Percentiles rank a stretch among this genome's conserved stretches.
Conservation (phyloP, 106 monocot genomes). For the Ottelia alismoides region DNA sequence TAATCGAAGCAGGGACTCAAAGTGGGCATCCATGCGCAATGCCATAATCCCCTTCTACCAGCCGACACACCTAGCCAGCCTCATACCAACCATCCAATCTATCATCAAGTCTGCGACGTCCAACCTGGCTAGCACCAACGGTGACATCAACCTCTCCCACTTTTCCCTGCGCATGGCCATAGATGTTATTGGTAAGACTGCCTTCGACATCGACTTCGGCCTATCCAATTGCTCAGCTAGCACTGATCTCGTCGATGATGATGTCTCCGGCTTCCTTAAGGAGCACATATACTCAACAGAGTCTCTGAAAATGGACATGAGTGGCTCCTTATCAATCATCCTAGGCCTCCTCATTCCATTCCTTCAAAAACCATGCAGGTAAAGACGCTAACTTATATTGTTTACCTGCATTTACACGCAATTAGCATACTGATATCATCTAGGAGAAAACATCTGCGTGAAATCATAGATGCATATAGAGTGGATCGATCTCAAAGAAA, state of each 20-base stretch:
- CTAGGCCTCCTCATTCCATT: slow-evolving; percentile 37
- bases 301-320: slow-evolving; percentile 67
- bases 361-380: slow-evolving; percentile 35
- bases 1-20: slow-evolving; percentile 20
- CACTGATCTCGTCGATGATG: slow-evolving; percentile 1
- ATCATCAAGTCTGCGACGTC: slow-evolving; percentile 8
- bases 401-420: too few species aligned
- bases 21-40: slow-evolving; percentile 23
- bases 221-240: slow-evolving; percentile 15
- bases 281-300: slow-evolving; percentile 45
- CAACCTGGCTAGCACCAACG: not conserved
- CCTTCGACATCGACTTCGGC: slow-evolving; percentile 57
- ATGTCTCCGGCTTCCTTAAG: slow-evolving; percentile 36
- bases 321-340: slow-evolving; percentile 52
- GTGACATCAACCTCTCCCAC: slow-evolving; percentile 19
- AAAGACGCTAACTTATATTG: too few species aligned
- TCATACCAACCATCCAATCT: slow-evolving; percentile 16
- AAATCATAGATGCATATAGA: too few species aligned
- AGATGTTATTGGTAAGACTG: slow-evolving; percentile 59
- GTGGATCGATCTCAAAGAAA: too few species aligned
- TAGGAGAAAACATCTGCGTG: too few species aligned
- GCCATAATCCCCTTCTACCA: slow-evolving; percentile 23
- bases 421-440: too few species aligned
- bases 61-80: slow-evolving; percentile 12
- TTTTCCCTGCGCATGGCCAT: slow-evolving; percentile 51